Percentiles rank a stretch among this genome's conserved stretches.
These are phyloP conservation scores for Cajanus cajan DNA, from an alignment of 306 rosid genomes.

Conservation along the genomic window DNA sequence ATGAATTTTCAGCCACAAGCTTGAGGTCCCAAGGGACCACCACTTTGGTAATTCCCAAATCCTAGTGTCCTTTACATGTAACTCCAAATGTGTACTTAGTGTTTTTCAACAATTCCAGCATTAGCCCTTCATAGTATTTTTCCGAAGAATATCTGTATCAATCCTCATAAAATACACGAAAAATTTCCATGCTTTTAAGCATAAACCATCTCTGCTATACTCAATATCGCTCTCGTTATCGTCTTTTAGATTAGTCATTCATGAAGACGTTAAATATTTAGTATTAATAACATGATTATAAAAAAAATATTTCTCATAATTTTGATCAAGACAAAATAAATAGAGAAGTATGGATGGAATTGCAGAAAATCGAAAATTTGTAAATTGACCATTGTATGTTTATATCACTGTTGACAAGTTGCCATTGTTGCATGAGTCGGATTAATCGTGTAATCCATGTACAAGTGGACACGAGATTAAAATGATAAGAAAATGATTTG, in stretches of 20 bases:
- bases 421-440: neutral
- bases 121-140: neutral
- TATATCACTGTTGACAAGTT: neutral
- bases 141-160: neutral
- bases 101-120: constrained; percentile 9
- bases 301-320: neutral
- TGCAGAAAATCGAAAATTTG: neutral
- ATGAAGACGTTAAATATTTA: too few relatives aligned
- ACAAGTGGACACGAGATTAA: neutral
- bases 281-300: too few relatives aligned
- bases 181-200: neutral
- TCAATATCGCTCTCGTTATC: neutral
- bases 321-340: neutral
- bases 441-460: neutral
- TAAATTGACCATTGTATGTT: neutral
- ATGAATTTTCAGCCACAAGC: constrained; percentile 43
- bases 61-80: neutral
- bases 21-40: constrained; percentile 37
- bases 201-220: neutral
- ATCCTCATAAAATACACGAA: neutral
- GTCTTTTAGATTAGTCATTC: too few relatives aligned
- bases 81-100: constrained; percentile 27
- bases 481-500: neutral
- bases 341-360: neutral
- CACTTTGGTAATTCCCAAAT: constrained; percentile 25